phyloP scores from a whole-genome alignment of 2,329 filamentous ascomycete species.

The Botrytis medusae region DNA sequence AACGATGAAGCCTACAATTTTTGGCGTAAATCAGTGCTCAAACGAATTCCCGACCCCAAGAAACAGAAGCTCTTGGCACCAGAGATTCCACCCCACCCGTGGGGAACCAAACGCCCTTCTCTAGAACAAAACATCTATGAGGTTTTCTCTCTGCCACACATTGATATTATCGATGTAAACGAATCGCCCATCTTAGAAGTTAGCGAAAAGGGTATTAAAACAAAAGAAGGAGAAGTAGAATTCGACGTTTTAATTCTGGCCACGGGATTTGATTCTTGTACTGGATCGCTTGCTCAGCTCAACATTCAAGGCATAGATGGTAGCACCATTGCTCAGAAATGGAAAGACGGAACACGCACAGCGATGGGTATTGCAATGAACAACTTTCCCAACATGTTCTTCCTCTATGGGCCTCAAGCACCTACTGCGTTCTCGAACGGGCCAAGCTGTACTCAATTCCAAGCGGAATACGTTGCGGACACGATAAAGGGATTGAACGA shows the following conservation, averaged over 20 bases:
- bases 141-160: slow-evolving; percentile 47
- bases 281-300: slow-evolving; percentile 40
- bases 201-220: slow-evolving; percentile 42
- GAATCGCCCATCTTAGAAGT: slow-evolving; percentile 45
- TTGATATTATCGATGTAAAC: slow-evolving; percentile 48
- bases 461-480: slow-evolving; percentile 44
- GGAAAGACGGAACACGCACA: slow-evolving; percentile 39
- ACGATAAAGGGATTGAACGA: slow-evolving; percentile 39
- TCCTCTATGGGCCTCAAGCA: slow-evolving; percentile 45
- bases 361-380: slow-evolving; percentile 45
- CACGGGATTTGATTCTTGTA: slow-evolving; percentile 43
- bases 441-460: slow-evolving; percentile 44
- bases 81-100: slow-evolving; percentile 45
- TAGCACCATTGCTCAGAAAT: slow-evolving; percentile 38
- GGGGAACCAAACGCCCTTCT: slow-evolving; percentile 48
- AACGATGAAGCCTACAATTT: slow-evolving; percentile 32
- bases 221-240: slow-evolving; percentile 36
- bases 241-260: slow-evolving; percentile 41
- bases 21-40: slow-evolving; percentile 16
- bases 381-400: slow-evolving; percentile 51
- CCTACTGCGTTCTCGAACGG: slow-evolving; percentile 45
- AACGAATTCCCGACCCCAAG: slow-evolving; percentile 17
- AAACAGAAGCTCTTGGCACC: slow-evolving; percentile 50
- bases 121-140: slow-evolving; percentile 54
- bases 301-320: slow-evolving; percentile 39